Evolutionary conservation across 2,329 filamentous ascomycete genomes (phyloP), one percentile per base, ranked within the genome.

Genomic region (Talaromyces sp.): DNA sequence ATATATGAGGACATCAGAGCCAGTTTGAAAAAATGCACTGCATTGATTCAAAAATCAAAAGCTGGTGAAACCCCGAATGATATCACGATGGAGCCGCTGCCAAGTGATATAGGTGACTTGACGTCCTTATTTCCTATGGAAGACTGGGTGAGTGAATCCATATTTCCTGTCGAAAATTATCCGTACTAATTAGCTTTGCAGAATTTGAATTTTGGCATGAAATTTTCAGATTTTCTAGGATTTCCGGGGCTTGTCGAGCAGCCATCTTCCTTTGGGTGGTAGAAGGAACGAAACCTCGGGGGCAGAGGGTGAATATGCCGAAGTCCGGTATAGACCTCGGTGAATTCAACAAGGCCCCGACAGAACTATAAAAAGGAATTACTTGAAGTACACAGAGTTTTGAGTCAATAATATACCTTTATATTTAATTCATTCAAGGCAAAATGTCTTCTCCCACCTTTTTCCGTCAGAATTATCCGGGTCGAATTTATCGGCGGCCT

Each of bases 1-100:
- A 59, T 64, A 24, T 57, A 53, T 11, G 58, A 56, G 19, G 59
- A 61, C n/a, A 35, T 59, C n/a, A 61, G 52, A 53, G 58, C 41
- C 19, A 57, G 60, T 43, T 50, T 65, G 48, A 58, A 43, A 35
- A 56, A 56, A 53, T 64, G 58, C 35, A 55, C 60, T 24, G 32
- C 55, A 12, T 52, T 62, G 56, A 54, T 65, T n/a, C 35, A 59
- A 32, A 46, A n/a, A 52, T 57, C 32, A 24, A 19, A 32, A 32
- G 57, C 61, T 7, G 43, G 56, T 31, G 29, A 35, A 55, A 24
- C 3, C n/a, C 54, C 12, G 4, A 12, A 4, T 52, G 48, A 4
- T 55, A 55, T 55, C 12, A 17, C 35, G 35, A 11, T 46, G 41
- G 43, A 51, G 10, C 24, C 51, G 27, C 46, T 57, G n/a, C 27